Evolutionary conservation across 805 yeast species (phyloP).

Genomic region (Hanseniaspora jakobsenii): DNA sequence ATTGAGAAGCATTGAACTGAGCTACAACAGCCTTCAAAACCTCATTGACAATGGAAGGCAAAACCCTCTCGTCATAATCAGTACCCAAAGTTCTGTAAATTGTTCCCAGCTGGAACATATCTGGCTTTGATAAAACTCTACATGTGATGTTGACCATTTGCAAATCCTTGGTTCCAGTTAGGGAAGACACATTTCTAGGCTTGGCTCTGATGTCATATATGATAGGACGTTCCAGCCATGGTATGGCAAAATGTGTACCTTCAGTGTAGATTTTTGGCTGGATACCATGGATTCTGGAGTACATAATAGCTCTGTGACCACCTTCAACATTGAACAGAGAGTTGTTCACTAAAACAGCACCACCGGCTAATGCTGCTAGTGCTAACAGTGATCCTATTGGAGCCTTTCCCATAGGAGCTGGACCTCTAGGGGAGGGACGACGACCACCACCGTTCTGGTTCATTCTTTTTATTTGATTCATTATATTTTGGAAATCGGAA

Average conservation of each 20-base stretch:
- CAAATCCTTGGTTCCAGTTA: conserved; percentile 95
- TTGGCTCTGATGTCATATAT: conserved; percentile 92
- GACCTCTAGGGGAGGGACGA: conserved; percentile 44
- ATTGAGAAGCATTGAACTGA: conserved; percentile 94
- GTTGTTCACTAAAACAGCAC: conserved; percentile 40
- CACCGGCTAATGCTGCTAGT: no score
- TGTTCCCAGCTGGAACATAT: conserved; percentile 60
- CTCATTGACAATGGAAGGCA: conserved; percentile 96
- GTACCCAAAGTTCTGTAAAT: conserved; percentile 86
- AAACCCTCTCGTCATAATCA: conserved; percentile 92
- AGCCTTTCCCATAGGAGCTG: conserved; percentile 48
- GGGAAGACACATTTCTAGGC: conserved; percentile 88
- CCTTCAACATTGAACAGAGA: conserved; percentile 85
- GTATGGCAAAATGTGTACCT: conserved; percentile 89
- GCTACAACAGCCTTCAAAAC: conserved; percentile 94
- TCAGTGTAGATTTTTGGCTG: conserved; percentile 72
- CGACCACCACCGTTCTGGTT: conserved; percentile 1
- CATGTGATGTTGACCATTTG: conserved; percentile 99
- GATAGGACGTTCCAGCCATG: conserved; percentile 89
- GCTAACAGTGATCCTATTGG: no score
- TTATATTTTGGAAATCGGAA: conserved; percentile 12
- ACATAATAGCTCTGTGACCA: conserved; percentile 94
- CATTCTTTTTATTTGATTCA: conserved; percentile 11
- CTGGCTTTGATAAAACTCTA: conserved; percentile 87
- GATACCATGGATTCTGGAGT: conserved; percentile 78